Evolutionary conservation across 306 rosid genomes (phyloP).

Genomic region (Rubus parviflorus): DNA sequence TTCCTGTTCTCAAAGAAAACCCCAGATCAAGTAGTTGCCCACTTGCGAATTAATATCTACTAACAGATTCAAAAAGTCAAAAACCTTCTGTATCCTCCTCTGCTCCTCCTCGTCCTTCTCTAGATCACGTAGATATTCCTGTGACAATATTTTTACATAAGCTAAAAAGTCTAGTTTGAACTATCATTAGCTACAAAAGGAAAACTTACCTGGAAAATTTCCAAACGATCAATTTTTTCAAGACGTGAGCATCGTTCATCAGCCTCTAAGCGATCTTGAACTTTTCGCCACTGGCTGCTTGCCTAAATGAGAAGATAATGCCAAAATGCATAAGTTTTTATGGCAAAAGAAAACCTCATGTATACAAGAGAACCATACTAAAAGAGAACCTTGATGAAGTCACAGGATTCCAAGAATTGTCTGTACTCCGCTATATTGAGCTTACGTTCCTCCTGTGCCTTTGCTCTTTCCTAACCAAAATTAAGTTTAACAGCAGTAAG

Average conservation of each 20-base stretch:
- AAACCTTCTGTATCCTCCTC: constrained; percentile 83
- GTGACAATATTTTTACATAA: constrained; percentile 30
- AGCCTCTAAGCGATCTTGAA: constrained; percentile 89
- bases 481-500: constrained; percentile 23
- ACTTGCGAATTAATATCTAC: constrained; percentile 13
- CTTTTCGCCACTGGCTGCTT: constrained; percentile 90
- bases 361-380: constrained; percentile 14
- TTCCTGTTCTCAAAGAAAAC: constrained; percentile 57
- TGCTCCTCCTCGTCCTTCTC: constrained; percentile 96
- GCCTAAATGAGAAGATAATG: constrained; percentile 47
- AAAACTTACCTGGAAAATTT: constrained; percentile 64
- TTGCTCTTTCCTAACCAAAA: constrained; percentile 69
- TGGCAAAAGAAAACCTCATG: constrained; percentile 21
- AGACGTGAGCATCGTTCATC: constrained; percentile 89
- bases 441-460: constrained; percentile 71
- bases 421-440: constrained; percentile 59
- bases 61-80: constrained; percentile 23
- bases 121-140: constrained; percentile 79
- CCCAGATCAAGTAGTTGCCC: constrained; percentile 28
- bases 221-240: constrained; percentile 83
- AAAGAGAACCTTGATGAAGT: constrained; percentile 72
- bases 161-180: constrained; percentile 23
- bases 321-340: constrained; percentile 24
- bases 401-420: constrained; percentile 83
- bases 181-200: constrained; percentile 11